Evolutionary conservation across 768 basidiomycete genomes (phyloP).

Genomic region (Panus rudis): DNA sequence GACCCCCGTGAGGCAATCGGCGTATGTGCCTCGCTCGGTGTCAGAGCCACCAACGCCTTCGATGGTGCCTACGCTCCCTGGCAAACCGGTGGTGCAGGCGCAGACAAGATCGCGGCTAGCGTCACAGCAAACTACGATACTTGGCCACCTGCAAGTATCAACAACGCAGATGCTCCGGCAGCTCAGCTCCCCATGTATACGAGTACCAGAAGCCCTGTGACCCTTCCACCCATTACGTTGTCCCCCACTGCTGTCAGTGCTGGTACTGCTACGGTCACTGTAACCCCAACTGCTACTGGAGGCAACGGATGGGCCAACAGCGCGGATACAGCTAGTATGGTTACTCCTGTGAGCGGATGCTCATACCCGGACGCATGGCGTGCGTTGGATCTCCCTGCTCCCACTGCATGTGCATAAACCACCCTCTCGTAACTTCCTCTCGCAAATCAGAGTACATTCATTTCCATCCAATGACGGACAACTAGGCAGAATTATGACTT

Average conservation of each 20-base stretch:
- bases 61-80: slow-evolving; percentile 47
- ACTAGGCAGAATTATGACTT: too few species aligned
- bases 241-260: too few species aligned
- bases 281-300: slow-evolving; percentile 35
- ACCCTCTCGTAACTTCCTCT: too few species aligned
- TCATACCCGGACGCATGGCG: slow-evolving; percentile 58
- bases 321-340: slow-evolving; percentile 40
- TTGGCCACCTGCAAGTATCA: slow-evolving; percentile 49
- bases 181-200: slow-evolving; percentile 55
- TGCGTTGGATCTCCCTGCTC: slow-evolving; percentile 26
- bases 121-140: slow-evolving; percentile 33
- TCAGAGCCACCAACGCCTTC: slow-evolving; percentile 35
- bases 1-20: slow-evolving; percentile 63
- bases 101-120: slow-evolving; percentile 35
- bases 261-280: too few species aligned
- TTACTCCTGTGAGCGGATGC: slow-evolving; percentile 54
- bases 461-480: too few species aligned
- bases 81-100: slow-evolving; percentile 60
- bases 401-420: slow-evolving; percentile 3
- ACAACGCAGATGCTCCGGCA: slow-evolving; percentile 35
- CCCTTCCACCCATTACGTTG: slow-evolving; percentile 44
- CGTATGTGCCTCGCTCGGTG: slow-evolving; percentile 51
- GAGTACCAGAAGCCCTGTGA: slow-evolving; percentile 45
- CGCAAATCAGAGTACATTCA: too few species aligned
- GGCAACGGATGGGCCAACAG: slow-evolving; percentile 53